Percentiles rank a stretch among this genome's conserved stretches.
These are phyloP conservation scores for Ustanciosporium gigantosporum DNA, from an alignment of 1,284 basidiomycete genomes.

Conservation along the genomic window DNA sequence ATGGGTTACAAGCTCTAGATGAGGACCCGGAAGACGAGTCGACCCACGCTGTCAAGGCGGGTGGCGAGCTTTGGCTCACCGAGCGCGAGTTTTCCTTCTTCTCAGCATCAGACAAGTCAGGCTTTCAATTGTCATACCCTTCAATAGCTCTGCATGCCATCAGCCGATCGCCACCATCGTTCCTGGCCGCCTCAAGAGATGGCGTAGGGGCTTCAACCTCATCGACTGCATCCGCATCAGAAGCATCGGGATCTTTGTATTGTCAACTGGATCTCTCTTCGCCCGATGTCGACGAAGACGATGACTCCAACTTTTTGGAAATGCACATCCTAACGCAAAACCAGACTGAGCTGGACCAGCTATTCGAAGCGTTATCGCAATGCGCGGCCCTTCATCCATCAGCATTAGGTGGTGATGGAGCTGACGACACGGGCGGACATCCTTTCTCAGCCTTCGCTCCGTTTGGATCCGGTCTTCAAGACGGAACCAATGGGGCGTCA, in stretches of 20 bases:
- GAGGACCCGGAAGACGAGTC: not conserved
- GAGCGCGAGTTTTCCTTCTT: conserved; percentile 47
- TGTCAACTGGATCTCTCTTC: conserved; percentile 55
- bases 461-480: conserved; percentile 60
- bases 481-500: conserved; percentile 66
- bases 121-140: conserved; percentile 50
- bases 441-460: conserved; percentile 56
- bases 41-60: no score
- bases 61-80: conserved; percentile 43
- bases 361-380: conserved; percentile 83
- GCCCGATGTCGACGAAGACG: conserved; percentile 41
- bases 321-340: conserved; percentile 48
- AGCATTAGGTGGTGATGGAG: conserved; percentile 65
- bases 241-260: conserved; percentile 46
- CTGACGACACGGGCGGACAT: conserved; percentile 39
- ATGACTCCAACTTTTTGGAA: conserved; percentile 37
- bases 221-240: not conserved
- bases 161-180: conserved; percentile 45
- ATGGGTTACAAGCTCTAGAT: not conserved
- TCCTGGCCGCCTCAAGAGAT: conserved; percentile 4
- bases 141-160: conserved; percentile 55
- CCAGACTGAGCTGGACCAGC: conserved; percentile 71
- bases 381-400: conserved; percentile 87
- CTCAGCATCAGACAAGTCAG: conserved; percentile 9
- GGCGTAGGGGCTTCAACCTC: conserved; percentile 3